Base-by-base conservation (phyloP, 257 asterid genomes). In the Solanum appendiculatum region DNA sequence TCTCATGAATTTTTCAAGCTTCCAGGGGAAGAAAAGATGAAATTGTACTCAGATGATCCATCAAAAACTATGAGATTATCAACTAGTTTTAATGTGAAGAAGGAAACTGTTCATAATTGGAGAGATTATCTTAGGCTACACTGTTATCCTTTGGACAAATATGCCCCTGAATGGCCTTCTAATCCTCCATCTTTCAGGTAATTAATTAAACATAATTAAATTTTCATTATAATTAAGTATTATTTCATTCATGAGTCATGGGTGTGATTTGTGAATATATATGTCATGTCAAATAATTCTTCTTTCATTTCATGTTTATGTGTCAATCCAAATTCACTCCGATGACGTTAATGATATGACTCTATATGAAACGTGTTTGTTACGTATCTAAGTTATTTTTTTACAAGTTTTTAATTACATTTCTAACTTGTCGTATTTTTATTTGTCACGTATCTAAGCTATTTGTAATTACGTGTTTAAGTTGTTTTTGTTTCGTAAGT, bases 71-170 rank as follows among this genome's bases (percentile, higher is more conserved):
- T 85, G 88, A 92, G 99, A 83, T 89, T 96, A 84, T 95, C 98
- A 8, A 95, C 99, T 5, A 96, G 99, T 63, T 96, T 98, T 15
- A 94, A 95, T 48, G 90, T 89, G 1, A 90, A 77, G 1, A 94
- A 91, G 83, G 98, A 95, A 89, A 91, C 92, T 12, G 91, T 94
- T 21, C 98, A 94, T 88, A 96, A 96, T 60, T 96, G 99, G 99
- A 95, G 99, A 82, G 99, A 96, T 86, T 96, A 96, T 89, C 96
- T 96, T 25, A 90, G 98, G 88, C 98, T 96, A 40, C 98, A 96
- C 85, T 95, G 98, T 86, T 87, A 94, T 91, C 98, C 99, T 82
- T 80, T 95, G 86, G 95, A 96, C 11, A 87, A 93, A 25, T 95
- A 91, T 85, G 92, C 85, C 25, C 60, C 92, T 0, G 95, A 96